Base-by-base conservation (phyloP, 148 eudicot species). In the Silene uniflora region DNA sequence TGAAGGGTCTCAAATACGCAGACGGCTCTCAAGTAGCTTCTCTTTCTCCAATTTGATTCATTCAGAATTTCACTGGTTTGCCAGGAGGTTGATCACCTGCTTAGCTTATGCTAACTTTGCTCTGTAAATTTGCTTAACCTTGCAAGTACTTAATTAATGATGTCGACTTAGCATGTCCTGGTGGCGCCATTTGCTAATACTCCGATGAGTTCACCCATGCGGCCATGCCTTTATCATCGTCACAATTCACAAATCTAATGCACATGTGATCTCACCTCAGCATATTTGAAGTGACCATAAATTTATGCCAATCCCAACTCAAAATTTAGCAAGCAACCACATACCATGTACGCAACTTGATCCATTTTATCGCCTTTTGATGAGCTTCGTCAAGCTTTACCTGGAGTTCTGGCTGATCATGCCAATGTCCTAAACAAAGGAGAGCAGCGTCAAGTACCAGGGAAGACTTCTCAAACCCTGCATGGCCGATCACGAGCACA, bases 381-480 rank as follows among this genome's bases (percentile, higher is more conserved):
- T 60, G 12, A 44, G 24, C 69, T 72, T n/a, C n/a, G n/a, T 54
- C 55, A 44, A 77, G 2, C n/a, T 29, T n/a, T 22, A n/a, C n/a
- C n/a, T n/a, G 59, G n/a, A 42, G n/a, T 21, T 10, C 10, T 18
- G 44, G 13, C 7, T n/a, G 3, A 62, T 88, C 89, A 93, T 77
- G 98, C 97, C 76, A 95, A 78, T 49, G 97, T 82, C 82, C 98
- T 92, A 46, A 76, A 66, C 89, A 75, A 84, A 92, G 99, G 66
- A 90, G 99, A 73, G 88, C 97, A 60, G 88, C 84, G 79, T 95
- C 96, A 76, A 95, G 78, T 54, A 87, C 64, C 0, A 89, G 90
- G 56, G 89, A 88, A 69, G 84, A 88, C 83, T 90, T 89, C 84
- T 95, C 98, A 63, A 90, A 77, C 69, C 97, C 98, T 95, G 59